phyloP scores from a whole-genome alignment of 805 yeast species.

The Saccharomycopsis microspora region DNA sequence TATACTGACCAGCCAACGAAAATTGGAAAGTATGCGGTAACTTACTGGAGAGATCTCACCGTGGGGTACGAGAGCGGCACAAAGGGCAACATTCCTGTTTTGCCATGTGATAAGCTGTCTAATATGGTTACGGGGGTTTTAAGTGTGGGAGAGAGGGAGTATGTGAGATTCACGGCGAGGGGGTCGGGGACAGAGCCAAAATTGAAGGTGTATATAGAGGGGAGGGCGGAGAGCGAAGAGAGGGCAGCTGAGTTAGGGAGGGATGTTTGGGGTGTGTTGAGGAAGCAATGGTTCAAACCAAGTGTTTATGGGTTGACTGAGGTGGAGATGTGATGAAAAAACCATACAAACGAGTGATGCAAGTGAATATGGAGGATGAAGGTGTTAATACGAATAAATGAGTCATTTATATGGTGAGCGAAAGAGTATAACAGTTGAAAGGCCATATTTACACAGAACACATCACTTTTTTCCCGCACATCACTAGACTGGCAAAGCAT shows the following conservation, averaged over 20 bases:
- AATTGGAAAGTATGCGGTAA: slow-evolving; percentile 49
- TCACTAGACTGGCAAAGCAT: too few relatives aligned
- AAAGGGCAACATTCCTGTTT: slow-evolving; percentile 38
- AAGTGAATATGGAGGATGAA: too few relatives aligned
- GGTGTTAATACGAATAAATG: too few relatives aligned
- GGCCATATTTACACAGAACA: too few relatives aligned
- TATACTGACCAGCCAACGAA: slow-evolving; percentile 29
- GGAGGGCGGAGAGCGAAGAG: slow-evolving; percentile 35
- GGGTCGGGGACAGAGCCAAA: slow-evolving; percentile 98
- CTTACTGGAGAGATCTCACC: slow-evolving; percentile 76
- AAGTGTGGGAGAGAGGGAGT: slow-evolving; percentile 16
- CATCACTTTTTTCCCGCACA: too few relatives aligned
- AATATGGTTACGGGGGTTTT: slow-evolving; percentile 79
- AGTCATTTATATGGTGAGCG: too few relatives aligned
- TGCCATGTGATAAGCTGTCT: slow-evolving; percentile 63
- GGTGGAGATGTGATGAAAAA: slow-evolving; percentile 3
- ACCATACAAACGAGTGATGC: too few relatives aligned
- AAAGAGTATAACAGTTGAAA: too few relatives aligned
- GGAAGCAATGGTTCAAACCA: slow-evolving; percentile 61
- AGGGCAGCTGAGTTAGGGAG: slow-evolving; percentile 42
- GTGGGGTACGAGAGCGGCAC: slow-evolving; percentile 70
- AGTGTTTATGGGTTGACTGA: slow-evolving; percentile 24
- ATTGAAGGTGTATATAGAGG: slow-evolving; percentile 84
- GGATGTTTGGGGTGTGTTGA: slow-evolving; percentile 55
- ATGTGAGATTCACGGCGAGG: slow-evolving; percentile 69